A percentile compares a stretch with the other conserved stretches of the same genome.
Conservation (phyloP, 148 eudicot genomes). For the Rhododendron molle region DNA sequence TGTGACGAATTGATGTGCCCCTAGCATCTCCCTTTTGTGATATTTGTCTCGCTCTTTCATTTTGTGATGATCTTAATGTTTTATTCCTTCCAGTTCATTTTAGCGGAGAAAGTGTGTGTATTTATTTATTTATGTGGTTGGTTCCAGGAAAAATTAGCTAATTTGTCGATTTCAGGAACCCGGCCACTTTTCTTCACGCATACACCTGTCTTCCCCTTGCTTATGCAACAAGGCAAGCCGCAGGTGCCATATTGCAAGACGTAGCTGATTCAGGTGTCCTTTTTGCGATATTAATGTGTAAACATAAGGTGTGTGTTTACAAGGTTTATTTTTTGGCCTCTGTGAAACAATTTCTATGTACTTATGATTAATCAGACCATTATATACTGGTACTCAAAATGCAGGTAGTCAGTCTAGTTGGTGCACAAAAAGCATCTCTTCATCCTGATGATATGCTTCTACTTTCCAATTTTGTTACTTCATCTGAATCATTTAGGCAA, state of each 20-base stretch:
- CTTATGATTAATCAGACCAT: not conserved
- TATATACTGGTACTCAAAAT: constrained; percentile 23
- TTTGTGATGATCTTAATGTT: not conserved
- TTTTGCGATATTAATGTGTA: constrained; percentile 93
- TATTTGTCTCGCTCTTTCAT: not conserved
- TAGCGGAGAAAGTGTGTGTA: not conserved
- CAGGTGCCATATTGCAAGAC: constrained; percentile 90
- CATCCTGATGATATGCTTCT: constrained; percentile 98
- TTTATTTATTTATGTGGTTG: too few species aligned
- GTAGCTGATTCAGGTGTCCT: constrained; percentile 94
- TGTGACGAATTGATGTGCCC: too few species aligned
- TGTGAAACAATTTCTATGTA: not conserved
- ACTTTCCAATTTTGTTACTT: constrained; percentile 86
- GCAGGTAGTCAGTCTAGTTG: constrained; percentile 95
- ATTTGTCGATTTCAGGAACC: constrained; percentile 58
- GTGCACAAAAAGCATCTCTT: constrained; percentile 90
- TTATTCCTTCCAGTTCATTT: not conserved
- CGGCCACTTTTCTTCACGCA: constrained; percentile 97
- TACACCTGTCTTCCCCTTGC: constrained; percentile 97
- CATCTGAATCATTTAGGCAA: constrained; percentile 93
- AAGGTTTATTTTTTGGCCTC: constrained; percentile 44
- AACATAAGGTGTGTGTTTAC: constrained; percentile 95
- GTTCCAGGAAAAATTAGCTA: not conserved
- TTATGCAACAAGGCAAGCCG: constrained; percentile 90
- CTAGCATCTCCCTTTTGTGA: too few species aligned